phyloP scores from a whole-genome alignment of 768 basidiomycete species.

The Cubamyces sp. region DNA sequence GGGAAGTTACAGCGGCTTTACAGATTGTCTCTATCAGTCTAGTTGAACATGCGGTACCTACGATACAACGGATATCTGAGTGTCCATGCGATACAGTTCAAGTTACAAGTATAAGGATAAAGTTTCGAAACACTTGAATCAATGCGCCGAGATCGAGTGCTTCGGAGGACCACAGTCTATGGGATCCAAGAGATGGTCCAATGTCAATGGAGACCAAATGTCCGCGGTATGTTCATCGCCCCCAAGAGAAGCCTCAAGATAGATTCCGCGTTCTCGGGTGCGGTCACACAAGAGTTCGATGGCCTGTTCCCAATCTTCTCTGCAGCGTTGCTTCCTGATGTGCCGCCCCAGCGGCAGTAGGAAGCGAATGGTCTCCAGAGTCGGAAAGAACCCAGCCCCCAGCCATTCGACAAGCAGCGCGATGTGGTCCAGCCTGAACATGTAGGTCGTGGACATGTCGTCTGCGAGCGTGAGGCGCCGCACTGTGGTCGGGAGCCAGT shows the following conservation, averaged over 20 bases:
- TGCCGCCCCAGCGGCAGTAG: slow-evolving; percentile 12
- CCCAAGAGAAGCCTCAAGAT: slow-evolving; percentile 15
- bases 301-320: slow-evolving; percentile 7
- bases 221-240: slow-evolving; percentile 17
- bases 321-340: not conserved
- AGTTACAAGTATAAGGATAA: not conserved
- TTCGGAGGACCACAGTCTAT: not conserved
- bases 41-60: not conserved
- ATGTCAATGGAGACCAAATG: slow-evolving; percentile 1
- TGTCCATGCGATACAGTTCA: not conserved
- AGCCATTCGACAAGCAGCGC: slow-evolving; percentile 5
- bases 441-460: not conserved
- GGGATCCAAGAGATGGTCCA: slow-evolving; percentile 5
- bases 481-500: not conserved
- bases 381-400: not conserved
- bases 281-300: not conserved
- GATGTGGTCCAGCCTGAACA: slow-evolving; percentile 8
- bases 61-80: not conserved
- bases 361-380: slow-evolving; percentile 16
- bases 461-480: slow-evolving; percentile 9
- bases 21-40: not conserved
- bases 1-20: not conserved
- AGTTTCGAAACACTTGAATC: not conserved
- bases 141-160: not conserved
- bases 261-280: not conserved